Conservation (phyloP, 2,329 filamentous ascomycete genomes). For the Malbranchea zuffiana region DNA sequence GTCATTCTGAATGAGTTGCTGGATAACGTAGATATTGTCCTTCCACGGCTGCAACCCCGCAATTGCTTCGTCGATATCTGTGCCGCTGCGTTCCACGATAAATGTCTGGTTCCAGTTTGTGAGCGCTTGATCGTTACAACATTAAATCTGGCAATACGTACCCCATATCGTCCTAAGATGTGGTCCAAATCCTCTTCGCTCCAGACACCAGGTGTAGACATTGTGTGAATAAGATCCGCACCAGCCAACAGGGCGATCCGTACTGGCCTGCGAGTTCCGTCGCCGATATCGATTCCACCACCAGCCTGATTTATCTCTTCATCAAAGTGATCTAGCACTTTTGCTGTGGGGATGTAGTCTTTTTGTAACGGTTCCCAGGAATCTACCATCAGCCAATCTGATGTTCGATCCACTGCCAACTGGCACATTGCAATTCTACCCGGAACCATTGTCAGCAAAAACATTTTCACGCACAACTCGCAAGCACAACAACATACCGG, state of each 20-base stretch:
- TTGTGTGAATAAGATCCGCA: constrained; percentile 62
- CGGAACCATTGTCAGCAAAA: neutral
- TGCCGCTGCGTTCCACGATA: constrained; percentile 78
- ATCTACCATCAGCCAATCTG: constrained; percentile 75
- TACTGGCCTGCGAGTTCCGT: constrained; percentile 55
- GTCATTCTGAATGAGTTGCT: constrained; percentile 78
- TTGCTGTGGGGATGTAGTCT: constrained; percentile 77
- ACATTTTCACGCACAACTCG: neutral
- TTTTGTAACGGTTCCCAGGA: constrained; percentile 79
- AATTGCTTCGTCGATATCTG: constrained; percentile 78
- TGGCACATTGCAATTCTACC: constrained; percentile 70
- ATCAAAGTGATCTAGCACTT: constrained; percentile 83
- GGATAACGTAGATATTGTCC: constrained; percentile 78
- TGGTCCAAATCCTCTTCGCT: constrained; percentile 73
- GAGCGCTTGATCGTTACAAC: neutral
- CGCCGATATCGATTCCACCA: constrained; percentile 58
- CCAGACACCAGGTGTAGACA: constrained; percentile 66
- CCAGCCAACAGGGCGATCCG: constrained; percentile 75
- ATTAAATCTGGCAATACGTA: constrained; percentile 19
- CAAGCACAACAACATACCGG: constrained; percentile 39
- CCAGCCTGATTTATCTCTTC: constrained; percentile 73
- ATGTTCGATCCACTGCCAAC: constrained; percentile 60
- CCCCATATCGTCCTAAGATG: constrained; percentile 70
- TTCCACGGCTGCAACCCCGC: constrained; percentile 72
- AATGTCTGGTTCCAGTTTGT: constrained; percentile 43